Percentiles rank a stretch among this genome's conserved stretches.
phyloP scores from a whole-genome alignment of 108 stramenopile species.

The Nannochloropsis salina region DNA sequence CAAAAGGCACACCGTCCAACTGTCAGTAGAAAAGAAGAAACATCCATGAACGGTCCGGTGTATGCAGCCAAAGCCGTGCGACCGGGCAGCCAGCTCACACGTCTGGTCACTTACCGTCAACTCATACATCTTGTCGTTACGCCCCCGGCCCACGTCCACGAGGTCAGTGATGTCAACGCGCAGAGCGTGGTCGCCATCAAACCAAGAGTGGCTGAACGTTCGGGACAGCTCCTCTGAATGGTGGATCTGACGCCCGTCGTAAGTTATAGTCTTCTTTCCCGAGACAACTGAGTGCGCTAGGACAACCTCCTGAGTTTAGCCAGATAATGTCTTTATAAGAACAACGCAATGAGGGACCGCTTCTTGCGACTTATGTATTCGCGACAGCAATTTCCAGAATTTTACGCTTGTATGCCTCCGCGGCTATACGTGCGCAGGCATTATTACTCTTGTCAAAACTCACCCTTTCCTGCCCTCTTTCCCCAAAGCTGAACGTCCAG shows the following conservation, averaged over 20 bases:
- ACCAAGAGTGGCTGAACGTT: not conserved
- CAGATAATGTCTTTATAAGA: no score
- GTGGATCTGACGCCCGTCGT: not conserved
- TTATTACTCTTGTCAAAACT: not conserved
- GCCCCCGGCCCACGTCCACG: slow-evolving; percentile 4
- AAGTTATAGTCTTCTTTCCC: slow-evolving; percentile 10
- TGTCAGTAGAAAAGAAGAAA: not conserved
- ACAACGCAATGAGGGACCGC: no score
- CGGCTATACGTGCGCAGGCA: not conserved
- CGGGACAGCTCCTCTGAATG: not conserved
- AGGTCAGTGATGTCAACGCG: not conserved
- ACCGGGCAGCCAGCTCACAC: no score
- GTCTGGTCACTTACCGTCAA: not conserved
- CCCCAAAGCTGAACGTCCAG: not conserved
- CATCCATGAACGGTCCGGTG: no score
- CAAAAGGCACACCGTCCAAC: not conserved
- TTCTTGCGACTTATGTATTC: no score
- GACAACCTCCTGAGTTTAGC: not conserved
- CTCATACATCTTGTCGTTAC: slow-evolving; percentile 18
- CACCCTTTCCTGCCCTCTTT: not conserved
- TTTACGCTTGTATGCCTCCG: no score
- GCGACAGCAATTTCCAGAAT: no score
- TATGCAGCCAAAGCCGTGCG: no score
- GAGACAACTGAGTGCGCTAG: slow-evolving; percentile 8
- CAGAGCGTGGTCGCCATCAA: not conserved